phyloP scores from a whole-genome alignment of 805 yeast species.

The Hanseniaspora clermontiae region DNA sequence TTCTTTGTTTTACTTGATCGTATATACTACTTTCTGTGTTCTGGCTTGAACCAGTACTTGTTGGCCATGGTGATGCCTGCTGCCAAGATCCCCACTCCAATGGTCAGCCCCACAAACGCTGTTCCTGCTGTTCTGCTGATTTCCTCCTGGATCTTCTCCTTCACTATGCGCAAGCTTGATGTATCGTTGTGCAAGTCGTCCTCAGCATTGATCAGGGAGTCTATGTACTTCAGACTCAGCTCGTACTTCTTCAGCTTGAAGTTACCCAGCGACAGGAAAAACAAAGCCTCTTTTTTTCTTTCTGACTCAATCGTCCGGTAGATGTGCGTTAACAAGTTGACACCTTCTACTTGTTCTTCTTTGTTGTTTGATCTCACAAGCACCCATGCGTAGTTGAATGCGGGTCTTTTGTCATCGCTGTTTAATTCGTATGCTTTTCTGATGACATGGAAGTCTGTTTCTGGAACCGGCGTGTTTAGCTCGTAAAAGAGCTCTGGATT shows the following conservation, averaged over 20 bases:
- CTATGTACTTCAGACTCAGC: constrained; percentile 76
- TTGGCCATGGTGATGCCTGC: not conserved
- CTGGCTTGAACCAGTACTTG: not conserved
- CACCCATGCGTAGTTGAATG: constrained; percentile 95
- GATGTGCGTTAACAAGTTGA: constrained; percentile 52
- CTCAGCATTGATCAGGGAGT: constrained; percentile 61
- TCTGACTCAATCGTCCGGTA: constrained; percentile 60
- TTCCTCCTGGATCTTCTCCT: constrained; percentile 73
- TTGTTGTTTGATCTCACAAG: constrained; percentile 56
- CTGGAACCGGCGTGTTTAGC: constrained; percentile 39
- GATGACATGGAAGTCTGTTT: constrained; percentile 62
- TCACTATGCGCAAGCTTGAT: constrained; percentile 30
- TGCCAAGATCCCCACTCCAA: constrained; percentile 50
- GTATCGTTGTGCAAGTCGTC: not conserved
- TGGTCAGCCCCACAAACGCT: constrained; percentile 73
- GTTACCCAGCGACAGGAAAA: constrained; percentile 77
- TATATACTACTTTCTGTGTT: not conserved
- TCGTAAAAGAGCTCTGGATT: constrained; percentile 20
- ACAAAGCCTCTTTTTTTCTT: constrained; percentile 78
- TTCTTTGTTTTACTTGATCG: not conserved
- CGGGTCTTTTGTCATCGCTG: constrained; percentile 64
- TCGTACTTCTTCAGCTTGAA: constrained; percentile 78
- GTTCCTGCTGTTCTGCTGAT: constrained; percentile 76
- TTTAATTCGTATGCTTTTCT: constrained; percentile 63
- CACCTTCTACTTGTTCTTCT: constrained; percentile 64